These are phyloP conservation scores for Setaria viridis DNA, from an alignment of 202 grass and related monocot genomes.

Conservation along the genomic window DNA sequence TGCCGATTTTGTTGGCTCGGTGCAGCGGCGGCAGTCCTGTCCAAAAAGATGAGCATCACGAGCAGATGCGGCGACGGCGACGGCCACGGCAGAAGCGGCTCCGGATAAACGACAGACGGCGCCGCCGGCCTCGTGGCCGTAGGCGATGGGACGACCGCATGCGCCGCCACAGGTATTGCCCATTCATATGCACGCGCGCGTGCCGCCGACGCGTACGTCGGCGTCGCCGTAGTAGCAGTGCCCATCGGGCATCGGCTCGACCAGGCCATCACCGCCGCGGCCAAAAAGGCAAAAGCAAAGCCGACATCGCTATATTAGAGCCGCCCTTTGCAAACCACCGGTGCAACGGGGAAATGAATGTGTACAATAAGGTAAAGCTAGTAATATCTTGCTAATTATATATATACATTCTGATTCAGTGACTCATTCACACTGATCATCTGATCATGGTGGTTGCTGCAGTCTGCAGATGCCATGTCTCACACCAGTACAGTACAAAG, in stretches of 20 bases:
- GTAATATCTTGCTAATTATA: background rate
- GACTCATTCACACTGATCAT: constrained; percentile 13
- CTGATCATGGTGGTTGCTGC: background rate
- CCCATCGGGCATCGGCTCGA: background rate
- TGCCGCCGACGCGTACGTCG: background rate
- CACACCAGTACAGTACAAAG: constrained; percentile 10
- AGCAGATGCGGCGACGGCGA: background rate
- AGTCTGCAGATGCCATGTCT: background rate
- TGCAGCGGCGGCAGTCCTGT: background rate
- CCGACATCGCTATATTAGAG: background rate
- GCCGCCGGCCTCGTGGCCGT: background rate
- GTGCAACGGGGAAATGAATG: background rate
- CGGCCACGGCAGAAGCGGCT: background rate
- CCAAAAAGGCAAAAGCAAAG: background rate
- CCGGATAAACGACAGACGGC: background rate
- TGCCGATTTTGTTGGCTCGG: background rate
- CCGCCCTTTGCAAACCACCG: constrained; percentile 1
- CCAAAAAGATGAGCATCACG: background rate
- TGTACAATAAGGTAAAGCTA: background rate
- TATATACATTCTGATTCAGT: constrained; percentile 10
- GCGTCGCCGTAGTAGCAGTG: background rate
- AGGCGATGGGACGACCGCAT: background rate
- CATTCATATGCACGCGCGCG: background rate
- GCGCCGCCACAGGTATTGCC: background rate
- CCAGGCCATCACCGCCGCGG: background rate